Evolutionary conservation across 306 rosid genomes (phyloP), one percentile per base, ranked within the genome.

Genomic region (Hippophae tibetana): DNA sequence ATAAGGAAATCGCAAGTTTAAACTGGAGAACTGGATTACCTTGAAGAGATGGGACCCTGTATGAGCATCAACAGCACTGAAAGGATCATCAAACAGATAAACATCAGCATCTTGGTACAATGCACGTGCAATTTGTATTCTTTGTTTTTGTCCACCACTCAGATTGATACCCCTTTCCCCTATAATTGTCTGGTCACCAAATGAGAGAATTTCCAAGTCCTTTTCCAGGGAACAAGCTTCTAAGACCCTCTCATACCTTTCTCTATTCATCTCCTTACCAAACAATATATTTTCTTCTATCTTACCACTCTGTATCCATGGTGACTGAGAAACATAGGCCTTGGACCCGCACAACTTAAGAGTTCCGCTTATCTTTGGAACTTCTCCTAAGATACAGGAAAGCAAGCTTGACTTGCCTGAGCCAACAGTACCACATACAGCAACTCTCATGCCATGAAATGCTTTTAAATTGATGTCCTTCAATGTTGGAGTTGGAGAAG

Each of bases 91-190:
- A 60, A 81, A 80, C 57, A 86, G 76, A 75, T 83, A 86, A 57
- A 86, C 77, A 58, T 86, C 95, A 66, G 81, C 81, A 46, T 79
- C 90, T 71, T 81, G 90, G 71, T 86, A 86, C 43, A 86, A 57
- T 11, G 95, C 83, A 43, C 95, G 86, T 1, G 95, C 95, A 43
- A 86, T 86, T 66, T 86, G 90, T 25, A 86, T 73, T 73, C 95
- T 81, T 71, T 86, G 90, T 71, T 86, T 86, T 78, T 83, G 90
- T 52, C 95, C 95, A 5, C 90, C 90, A 67, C 95, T 86, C 81
- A 86, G 73, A 75, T 81, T 86, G 68, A 86, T 86, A 47, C 95
- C 95, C 58, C 83, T 77, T 76, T 86, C 95, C 63, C 95, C 95
- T 42, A 86, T 78, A 42, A 86, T 68, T 2, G 95, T 86, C 42